Conservation (phyloP, 805 yeast genomes). For the Zygoascus ofunaensis region DNA sequence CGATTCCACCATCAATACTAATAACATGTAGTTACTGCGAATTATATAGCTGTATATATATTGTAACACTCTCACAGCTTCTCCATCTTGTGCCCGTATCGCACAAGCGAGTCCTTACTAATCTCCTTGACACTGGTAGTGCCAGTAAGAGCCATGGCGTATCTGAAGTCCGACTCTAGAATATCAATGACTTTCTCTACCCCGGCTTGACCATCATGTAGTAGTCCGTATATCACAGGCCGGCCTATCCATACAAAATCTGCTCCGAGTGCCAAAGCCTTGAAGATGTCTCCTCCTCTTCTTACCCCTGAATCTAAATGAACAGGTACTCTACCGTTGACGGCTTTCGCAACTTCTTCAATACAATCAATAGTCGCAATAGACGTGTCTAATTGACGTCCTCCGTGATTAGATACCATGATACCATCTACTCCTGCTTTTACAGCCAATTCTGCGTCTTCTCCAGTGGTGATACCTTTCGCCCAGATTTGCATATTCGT, state of each 20-base stretch:
- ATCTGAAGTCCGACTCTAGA: conserved; percentile 19
- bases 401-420: conserved; percentile 66
- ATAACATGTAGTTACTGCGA: too few relatives aligned
- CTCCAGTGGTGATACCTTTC: conserved; percentile 60
- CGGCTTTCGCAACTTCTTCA: conserved; percentile 39
- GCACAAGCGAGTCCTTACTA: not conserved
- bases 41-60: too few relatives aligned
- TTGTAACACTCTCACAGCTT: not conserved
- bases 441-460: conserved; percentile 52
- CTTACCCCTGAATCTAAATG: conserved; percentile 64
- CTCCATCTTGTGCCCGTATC: conserved; percentile 1
- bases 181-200: conserved; percentile 31
- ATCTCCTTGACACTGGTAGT: conserved; percentile 7
- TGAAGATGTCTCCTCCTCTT: conserved; percentile 57
- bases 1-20: too few relatives aligned
- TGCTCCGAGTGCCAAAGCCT: conserved; percentile 63
- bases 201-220: conserved; percentile 62
- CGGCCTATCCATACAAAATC: conserved; percentile 58
- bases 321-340: conserved; percentile 42
- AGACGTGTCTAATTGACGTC: conserved; percentile 59
- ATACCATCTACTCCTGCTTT: conserved; percentile 56
- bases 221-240: conserved; percentile 57
- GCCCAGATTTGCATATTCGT: conserved; percentile 42
- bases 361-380: conserved; percentile 57
- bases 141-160: conserved; percentile 23